Conservation (phyloP, 2,329 filamentous ascomycete species). For the Colletotrichum graminicola region DNA sequence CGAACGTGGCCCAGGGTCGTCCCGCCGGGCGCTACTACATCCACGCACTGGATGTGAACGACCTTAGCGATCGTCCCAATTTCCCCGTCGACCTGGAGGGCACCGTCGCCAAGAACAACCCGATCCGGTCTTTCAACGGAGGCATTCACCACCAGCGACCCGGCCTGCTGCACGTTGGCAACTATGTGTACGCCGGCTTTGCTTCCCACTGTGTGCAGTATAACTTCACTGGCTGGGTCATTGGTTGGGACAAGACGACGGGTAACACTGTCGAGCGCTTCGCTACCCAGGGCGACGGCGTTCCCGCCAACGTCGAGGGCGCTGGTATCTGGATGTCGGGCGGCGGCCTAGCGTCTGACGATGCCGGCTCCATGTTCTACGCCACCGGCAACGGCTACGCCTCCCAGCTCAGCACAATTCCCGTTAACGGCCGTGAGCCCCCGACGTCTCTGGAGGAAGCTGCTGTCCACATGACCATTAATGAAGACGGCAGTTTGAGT, state of each 20-base stretch:
- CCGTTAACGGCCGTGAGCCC: constrained; percentile 54
- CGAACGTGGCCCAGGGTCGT: constrained; percentile 49
- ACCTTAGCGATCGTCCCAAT: constrained; percentile 53
- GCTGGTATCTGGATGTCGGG: constrained; percentile 60
- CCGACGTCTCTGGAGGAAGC: constrained; percentile 60
- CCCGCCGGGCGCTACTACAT: constrained; percentile 53
- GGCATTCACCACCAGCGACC: constrained; percentile 66
- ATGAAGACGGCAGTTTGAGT: constrained; percentile 56
- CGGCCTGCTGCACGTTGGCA: constrained; percentile 58
- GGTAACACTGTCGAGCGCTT: constrained; percentile 55
- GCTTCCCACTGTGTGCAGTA: constrained; percentile 68
- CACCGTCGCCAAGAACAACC: constrained; percentile 59
- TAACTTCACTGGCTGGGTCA: constrained; percentile 67
- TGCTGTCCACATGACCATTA: constrained; percentile 58
- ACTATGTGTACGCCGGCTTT: constrained; percentile 64
- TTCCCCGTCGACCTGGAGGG: constrained; percentile 65
- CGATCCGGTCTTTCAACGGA: constrained; percentile 62
- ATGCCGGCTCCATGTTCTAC: constrained; percentile 55
- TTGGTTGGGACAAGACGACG: constrained; percentile 60
- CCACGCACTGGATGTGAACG: constrained; percentile 55
- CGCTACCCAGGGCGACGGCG: constrained; percentile 57
- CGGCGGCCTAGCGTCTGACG: constrained; percentile 55
- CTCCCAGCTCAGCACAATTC: constrained; percentile 53
- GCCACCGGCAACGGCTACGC: constrained; percentile 57
- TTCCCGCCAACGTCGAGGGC: constrained; percentile 52